These are phyloP conservation scores for Apodospora peruviana DNA, from an alignment of 495 filamentous ascomycete genomes.

Conservation along the genomic window DNA sequence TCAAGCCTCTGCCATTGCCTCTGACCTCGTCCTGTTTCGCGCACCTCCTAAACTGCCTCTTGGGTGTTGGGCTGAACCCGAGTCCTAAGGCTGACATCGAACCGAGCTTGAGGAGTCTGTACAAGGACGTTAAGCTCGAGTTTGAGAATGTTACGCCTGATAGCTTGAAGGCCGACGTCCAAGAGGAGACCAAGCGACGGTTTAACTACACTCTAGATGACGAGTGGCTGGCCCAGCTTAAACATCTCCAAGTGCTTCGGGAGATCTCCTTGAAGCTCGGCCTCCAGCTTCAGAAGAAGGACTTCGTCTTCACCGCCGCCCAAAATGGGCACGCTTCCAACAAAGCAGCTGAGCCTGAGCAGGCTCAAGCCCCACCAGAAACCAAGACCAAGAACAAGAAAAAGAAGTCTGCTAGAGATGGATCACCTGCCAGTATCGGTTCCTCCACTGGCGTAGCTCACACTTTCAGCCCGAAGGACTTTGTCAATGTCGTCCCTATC, in stretches of 20 bases:
- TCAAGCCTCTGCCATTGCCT: conserved; percentile 73
- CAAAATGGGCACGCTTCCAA: conserved; percentile 13
- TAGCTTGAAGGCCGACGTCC: conserved; percentile 62
- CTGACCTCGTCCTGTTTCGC: conserved; percentile 71
- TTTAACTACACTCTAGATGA: conserved; percentile 70
- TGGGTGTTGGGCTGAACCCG: conserved; percentile 71
- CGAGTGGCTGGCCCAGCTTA: conserved; percentile 59
- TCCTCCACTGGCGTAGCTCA: conserved; percentile 42
- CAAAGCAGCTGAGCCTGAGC: conserved; percentile 20
- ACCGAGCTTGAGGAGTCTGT: conserved; percentile 63
- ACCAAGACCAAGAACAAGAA: conserved; percentile 54
- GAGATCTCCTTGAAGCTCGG: conserved; percentile 88
- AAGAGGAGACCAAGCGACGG: conserved; percentile 62
- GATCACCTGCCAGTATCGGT: conserved; percentile 46
- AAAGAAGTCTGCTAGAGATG: conserved; percentile 61
- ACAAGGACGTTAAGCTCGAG: conserved; percentile 73
- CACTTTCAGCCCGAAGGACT: conserved; percentile 77
- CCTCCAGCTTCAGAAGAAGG: conserved; percentile 76
- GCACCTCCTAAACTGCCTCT: conserved; percentile 90
- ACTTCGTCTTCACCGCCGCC: conserved; percentile 64
- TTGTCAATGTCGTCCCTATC: conserved; percentile 85
- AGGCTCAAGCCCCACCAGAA: conserved; percentile 18
- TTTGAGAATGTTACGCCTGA: conserved; percentile 75
- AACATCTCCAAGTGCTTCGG: conserved; percentile 78
- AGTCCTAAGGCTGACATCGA: conserved; percentile 74